A percentile compares a stretch with the other conserved stretches of the same genome.
phyloP scores from a whole-genome alignment of 208 protist species.

The Zelonia costaricensis region DNA sequence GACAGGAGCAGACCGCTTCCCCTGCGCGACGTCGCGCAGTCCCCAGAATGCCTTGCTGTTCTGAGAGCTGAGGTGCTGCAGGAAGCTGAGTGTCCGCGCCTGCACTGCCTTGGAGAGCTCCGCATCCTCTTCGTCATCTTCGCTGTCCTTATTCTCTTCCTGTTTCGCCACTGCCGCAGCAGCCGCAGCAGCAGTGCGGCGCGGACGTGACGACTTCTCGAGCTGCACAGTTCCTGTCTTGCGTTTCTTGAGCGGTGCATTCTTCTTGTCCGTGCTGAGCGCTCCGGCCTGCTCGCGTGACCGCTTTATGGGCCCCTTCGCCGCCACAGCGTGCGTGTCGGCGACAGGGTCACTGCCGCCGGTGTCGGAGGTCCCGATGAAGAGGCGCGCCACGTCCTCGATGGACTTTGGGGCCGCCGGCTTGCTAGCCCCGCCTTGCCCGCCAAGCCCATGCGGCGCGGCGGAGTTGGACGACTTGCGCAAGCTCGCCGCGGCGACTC shows the following conservation, averaged over 20 bases:
- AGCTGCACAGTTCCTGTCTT: no score
- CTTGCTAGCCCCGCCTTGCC: neutral
- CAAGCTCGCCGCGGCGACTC: no score
- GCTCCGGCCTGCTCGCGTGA: no score
- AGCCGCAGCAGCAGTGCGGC: no score
- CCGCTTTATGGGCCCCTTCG: no score
- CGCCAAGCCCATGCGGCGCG: neutral
- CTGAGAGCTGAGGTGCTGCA: conserved; percentile 37
- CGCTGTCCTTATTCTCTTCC: conserved; percentile 19
- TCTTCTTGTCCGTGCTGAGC: no score
- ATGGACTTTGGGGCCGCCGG: conserved; percentile 12
- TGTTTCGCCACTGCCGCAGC: neutral
- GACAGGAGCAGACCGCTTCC: conserved; percentile 20
- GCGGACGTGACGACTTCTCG: no score
- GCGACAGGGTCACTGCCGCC: neutral
- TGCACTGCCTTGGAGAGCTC: conserved; percentile 54
- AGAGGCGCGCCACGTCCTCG: conserved; percentile 24
- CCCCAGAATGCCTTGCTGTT: conserved; percentile 62
- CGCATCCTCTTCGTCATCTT: conserved; percentile 60
- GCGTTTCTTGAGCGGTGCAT: no score
- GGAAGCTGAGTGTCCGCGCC: conserved; percentile 45
- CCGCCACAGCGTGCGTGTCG: no score
- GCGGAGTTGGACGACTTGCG: neutral
- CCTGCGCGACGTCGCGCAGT: conserved; percentile 60
- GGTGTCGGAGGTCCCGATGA: conserved; percentile 12